Evolutionary conservation across 139 green algal genomes (phyloP).

Genomic region (Choricystis sp.): DNA sequence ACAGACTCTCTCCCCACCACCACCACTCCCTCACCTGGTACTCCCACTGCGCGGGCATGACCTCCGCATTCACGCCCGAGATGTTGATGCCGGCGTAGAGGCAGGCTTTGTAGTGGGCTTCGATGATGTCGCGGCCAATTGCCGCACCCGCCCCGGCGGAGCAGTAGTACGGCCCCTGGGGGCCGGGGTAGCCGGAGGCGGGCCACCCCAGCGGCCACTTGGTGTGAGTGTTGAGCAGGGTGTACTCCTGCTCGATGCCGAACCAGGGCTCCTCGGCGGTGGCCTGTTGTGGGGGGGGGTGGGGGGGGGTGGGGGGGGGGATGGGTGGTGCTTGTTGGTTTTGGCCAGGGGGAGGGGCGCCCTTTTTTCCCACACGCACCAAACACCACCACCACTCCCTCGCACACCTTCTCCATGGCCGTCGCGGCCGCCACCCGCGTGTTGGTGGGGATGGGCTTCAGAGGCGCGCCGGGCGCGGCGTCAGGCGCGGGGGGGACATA

Average conservation of each 20-base stretch:
- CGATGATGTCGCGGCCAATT: constrained; percentile 83
- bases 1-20: background rate
- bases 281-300: no score
- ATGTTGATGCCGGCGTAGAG: constrained; percentile 84
- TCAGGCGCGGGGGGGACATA: constrained; percentile 71
- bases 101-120: constrained; percentile 93
- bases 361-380: no score
- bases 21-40: constrained; percentile 61
- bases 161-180: constrained; percentile 97
- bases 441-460: constrained; percentile 84
- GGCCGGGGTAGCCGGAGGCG: constrained; percentile 68
- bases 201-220: constrained; percentile 97
- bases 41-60: constrained; percentile 97
- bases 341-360: no score
- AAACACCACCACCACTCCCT: background rate
- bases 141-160: constrained; percentile 66
- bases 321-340: no score
- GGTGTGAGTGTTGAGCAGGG: constrained; percentile 79
- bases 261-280: constrained; percentile 81
- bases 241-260: constrained; percentile 97
- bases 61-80: constrained; percentile 89
- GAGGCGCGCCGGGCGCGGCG: constrained; percentile 33
- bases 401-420: constrained; percentile 35
- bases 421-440: constrained; percentile 49
- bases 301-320: no score